Conservation (phyloP, 73 alveolate species). For the Paraurostyla sp. region DNA sequence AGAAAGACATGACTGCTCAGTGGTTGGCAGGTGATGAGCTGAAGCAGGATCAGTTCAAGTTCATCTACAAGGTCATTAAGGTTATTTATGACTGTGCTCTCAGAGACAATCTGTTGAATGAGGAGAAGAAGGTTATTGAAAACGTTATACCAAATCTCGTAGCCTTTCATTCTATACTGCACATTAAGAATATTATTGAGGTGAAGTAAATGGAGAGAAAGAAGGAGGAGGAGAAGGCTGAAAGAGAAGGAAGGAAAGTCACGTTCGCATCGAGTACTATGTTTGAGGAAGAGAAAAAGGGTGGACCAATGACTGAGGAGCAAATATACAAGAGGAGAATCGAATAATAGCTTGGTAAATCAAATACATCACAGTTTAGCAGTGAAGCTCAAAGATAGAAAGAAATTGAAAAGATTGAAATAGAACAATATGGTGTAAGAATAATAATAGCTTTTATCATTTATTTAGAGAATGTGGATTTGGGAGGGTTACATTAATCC, state of each 20-base stretch:
- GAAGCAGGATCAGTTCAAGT: constrained; percentile 78
- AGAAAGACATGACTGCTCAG: constrained; percentile 70
- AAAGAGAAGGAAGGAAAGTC: constrained; percentile 57
- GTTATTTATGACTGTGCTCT: constrained; percentile 64
- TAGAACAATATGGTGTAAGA: constrained; percentile 72
- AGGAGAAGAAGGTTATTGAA: constrained; percentile 46
- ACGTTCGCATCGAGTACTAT: background rate
- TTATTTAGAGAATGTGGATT: constrained; percentile 75
- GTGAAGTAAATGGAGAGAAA: constrained; percentile 33
- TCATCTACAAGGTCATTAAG: constrained; percentile 71
- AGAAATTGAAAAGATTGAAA: constrained; percentile 61
- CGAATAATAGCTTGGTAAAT: background rate
- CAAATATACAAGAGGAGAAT: constrained; percentile 35
- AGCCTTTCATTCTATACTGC: constrained; percentile 55
- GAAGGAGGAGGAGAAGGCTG: constrained; percentile 63
- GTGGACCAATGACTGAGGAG: constrained; percentile 40
- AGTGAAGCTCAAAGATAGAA: constrained; percentile 61
- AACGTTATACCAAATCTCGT: constrained; percentile 63
- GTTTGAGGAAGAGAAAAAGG: constrained; percentile 36
- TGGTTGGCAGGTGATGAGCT: constrained; percentile 78
- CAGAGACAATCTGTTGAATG: constrained; percentile 27
- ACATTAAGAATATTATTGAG: constrained; percentile 42
- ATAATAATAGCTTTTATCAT: background rate
- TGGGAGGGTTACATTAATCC: constrained; percentile 82
- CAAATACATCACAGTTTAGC: background rate